Base-by-base conservation (phyloP, 306 rosid genomes). In the Acacia crassicarpa region DNA sequence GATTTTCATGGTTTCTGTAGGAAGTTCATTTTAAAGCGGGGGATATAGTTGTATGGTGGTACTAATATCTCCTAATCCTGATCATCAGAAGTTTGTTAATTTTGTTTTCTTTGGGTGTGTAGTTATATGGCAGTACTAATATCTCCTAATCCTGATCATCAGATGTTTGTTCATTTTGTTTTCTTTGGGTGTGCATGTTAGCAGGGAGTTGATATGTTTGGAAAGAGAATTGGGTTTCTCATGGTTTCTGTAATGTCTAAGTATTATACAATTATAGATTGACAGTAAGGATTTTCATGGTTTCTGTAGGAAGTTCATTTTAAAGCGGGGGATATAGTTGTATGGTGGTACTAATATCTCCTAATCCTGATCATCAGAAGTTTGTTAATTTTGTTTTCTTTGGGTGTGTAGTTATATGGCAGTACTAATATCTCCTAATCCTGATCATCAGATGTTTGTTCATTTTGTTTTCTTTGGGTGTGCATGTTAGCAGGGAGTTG, bases 151-250 rank as follows among this genome's bases (percentile, higher is more conserved):
- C 5, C 12, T 19, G 63, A 58, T 49, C 23, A 81, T 46, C 58
- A 75, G 40, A 53, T 23, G 30, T 2, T 48, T 51, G 80, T 67
- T 75, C 70, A 4, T 63, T 71, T 33, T 67, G 66, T 80, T 20
- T 67, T 76, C 35, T 67, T 46, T 72, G 67, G 9, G 77, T 51
- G 27, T 16, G 23, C 32, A 40, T 27, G 38, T 76, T 71, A 62
- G 70, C 83, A 95, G 98, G 98, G 98, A 41, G 92, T 93, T 61
- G 98, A 95, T 91, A 90, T 93, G 95, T 93, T 95, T 84, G 98
- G 97, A 78, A 85, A 89, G 82, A 90, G 89, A 72, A 83, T 93
- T 54, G 99, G 99, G 5, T 95, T 95, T 87, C 89, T 95, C 84
- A 95, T 32, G 35, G 35, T 32, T 32, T 32, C 35, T 48, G 14